These are phyloP conservation scores for Kappamyces sp. DNA, from an alignment of 192 early-diverging fungal genomes.

Conservation along the genomic window DNA sequence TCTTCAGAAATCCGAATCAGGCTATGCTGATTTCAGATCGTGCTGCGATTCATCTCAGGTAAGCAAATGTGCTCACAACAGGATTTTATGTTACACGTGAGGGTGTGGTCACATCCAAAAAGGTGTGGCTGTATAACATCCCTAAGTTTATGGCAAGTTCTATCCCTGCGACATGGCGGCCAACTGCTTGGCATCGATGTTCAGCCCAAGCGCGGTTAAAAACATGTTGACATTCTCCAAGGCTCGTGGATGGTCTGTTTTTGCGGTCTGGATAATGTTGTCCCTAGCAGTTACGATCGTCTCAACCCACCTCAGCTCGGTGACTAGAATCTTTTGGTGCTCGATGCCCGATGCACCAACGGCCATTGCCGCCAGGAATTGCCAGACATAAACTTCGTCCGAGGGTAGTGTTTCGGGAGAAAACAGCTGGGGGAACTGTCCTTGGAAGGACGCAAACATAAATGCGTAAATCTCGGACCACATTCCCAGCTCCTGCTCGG, in stretches of 20 bases:
- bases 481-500: conserved; percentile 21
- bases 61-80: too few relatives aligned
- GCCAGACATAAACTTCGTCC: conserved; percentile 94
- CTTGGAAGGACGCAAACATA: conserved; percentile 72
- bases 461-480: conserved; percentile 74
- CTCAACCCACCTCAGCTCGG: conserved; percentile 70
- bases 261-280: conserved; percentile 71
- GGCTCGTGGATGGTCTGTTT: conserved; percentile 60
- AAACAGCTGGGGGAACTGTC: conserved; percentile 73
- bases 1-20: too few relatives aligned
- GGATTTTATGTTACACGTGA: too few relatives aligned
- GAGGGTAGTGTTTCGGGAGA: conserved; percentile 40
- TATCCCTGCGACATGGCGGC: conserved; percentile 41
- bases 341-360: conserved; percentile 84
- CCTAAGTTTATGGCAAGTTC: too few relatives aligned
- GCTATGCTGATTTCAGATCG: too few relatives aligned
- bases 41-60: too few relatives aligned
- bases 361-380: conserved; percentile 94
- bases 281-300: conserved; percentile 42
- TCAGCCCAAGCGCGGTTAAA: conserved; percentile 87
- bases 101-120: too few relatives aligned
- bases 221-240: conserved; percentile 89
- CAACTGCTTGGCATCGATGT: conserved; percentile 75
- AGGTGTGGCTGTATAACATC: too few relatives aligned
- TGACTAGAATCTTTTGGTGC: conserved; percentile 87